These are phyloP conservation scores for Candida hungchunana DNA, from an alignment of 805 yeast genomes.

Conservation along the genomic window DNA sequence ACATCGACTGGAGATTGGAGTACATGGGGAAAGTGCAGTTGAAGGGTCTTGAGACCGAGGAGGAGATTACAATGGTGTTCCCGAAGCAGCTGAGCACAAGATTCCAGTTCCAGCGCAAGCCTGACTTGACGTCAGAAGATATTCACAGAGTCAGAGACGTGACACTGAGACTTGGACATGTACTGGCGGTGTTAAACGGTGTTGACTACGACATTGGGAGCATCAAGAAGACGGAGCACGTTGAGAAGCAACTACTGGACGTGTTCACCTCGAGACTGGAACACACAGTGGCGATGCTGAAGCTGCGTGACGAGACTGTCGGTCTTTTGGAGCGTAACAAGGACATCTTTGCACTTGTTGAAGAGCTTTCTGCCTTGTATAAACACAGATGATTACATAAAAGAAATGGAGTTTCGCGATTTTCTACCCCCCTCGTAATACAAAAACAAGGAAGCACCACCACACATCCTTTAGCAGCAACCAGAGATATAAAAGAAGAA, in stretches of 20 bases:
- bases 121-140: constrained; percentile 35
- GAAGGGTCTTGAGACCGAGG: constrained; percentile 94
- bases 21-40: constrained; percentile 83
- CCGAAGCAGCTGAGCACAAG: constrained; percentile 64
- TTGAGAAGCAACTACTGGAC: constrained; percentile 50
- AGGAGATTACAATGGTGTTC: constrained; percentile 72
- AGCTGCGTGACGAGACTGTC: constrained; percentile 37
- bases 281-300: constrained; percentile 44
- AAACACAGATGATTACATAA: too few relatives aligned
- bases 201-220: constrained; percentile 27
- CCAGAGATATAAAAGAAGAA: too few relatives aligned
- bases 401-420: too few relatives aligned
- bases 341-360: constrained; percentile 21
- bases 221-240: constrained; percentile 35
- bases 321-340: constrained; percentile 19
- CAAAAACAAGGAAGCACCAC: too few relatives aligned
- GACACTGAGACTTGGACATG: constrained; percentile 53
- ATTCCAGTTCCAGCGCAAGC: constrained; percentile 38
- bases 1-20: constrained; percentile 62
- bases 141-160: constrained; percentile 50
- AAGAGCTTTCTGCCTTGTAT: constrained; percentile 13
- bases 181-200: constrained; percentile 48
- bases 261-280: constrained; percentile 69
- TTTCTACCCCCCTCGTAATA: too few relatives aligned
- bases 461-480: too few relatives aligned